Base-by-base conservation (phyloP, 768 basidiomycete species). In the Pluteus cervinus region DNA sequence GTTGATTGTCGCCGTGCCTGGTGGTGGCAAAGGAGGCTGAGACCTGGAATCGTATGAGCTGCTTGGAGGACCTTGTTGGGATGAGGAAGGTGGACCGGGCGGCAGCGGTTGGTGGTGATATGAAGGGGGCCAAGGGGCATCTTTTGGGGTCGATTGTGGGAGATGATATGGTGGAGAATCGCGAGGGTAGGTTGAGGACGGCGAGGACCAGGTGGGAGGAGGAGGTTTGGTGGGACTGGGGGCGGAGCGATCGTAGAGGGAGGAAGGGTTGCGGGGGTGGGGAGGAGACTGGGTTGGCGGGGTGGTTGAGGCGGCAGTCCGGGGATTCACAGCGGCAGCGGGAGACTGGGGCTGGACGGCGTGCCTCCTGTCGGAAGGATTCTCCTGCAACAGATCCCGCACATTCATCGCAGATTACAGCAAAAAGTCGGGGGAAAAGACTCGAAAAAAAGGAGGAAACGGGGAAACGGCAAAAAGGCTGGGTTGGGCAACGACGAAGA, bases 331-430 rank as follows among this genome's bases (percentile, higher is more conserved):
- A n/a, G n/a, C n/a, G n/a, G n/a, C n/a, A n/a, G n/a, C n/a, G n/a
- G n/a, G n/a, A n/a, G n/a, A n/a, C n/a, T n/a, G n/a, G n/a, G n/a
- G n/a, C n/a, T n/a, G n/a, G n/a, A n/a, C n/a, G n/a, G n/a, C n/a
- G n/a, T n/a, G n/a, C n/a, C n/a, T n/a, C n/a, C n/a, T n/a, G 48
- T 79, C 79, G 0, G 79, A 80, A 33, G 81, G 81, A 0, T 80
- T 75, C 56, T 80, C 79, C 47, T 82, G 79, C 17, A 85, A 62
- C 40, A 85, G 70, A 52, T 67, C 75, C 16, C 76, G 75, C 47
- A 85, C 78, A 59, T 84, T 81, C 81, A 84, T 84, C 52, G 30
- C 40, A 21, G 51, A 28, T 31, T 31, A 3, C n/a, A n/a, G n/a
- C n/a, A n/a, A n/a, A n/a, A n/a, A n/a, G n/a, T 15, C 25, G 37